A percentile compares a stretch with the other conserved stretches of the same genome.
phyloP scores from a whole-genome alignment of 306 rosid genomes.

The Cucurbita ficifolia region DNA sequence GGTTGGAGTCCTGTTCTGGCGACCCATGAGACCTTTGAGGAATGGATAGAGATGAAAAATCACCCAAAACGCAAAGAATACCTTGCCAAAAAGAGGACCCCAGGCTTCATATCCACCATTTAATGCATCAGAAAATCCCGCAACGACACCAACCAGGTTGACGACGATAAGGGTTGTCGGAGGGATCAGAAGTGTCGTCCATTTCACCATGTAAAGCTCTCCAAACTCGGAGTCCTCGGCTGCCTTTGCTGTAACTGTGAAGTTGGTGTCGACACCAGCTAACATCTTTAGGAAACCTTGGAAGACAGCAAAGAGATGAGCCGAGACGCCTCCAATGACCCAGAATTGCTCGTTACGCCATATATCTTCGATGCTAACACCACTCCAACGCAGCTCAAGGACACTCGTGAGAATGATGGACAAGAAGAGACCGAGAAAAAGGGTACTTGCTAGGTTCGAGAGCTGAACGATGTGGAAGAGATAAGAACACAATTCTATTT shows the following conservation, averaged over 20 bases:
- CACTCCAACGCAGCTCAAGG: slow-evolving; percentile 87
- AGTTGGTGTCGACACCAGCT: slow-evolving; percentile 88
- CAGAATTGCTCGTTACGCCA: slow-evolving; percentile 98
- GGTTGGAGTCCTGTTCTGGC: slow-evolving; percentile 90
- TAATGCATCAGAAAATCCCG: slow-evolving; percentile 92
- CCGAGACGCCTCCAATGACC: slow-evolving; percentile 97
- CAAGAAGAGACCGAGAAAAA: slow-evolving; percentile 86
- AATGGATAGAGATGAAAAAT: slow-evolving; percentile 88
- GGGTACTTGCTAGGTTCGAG: slow-evolving; percentile 73
- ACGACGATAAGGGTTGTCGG: slow-evolving; percentile 74
- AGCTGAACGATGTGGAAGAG: slow-evolving; percentile 37
- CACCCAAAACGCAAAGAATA: slow-evolving; percentile 92
- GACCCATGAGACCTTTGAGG: slow-evolving; percentile 98
- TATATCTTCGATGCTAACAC: slow-evolving; percentile 63
- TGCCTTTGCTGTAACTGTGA: slow-evolving; percentile 83
- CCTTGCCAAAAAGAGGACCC: slow-evolving; percentile 94
- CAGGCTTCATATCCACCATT: slow-evolving; percentile 86
- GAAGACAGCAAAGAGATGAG: slow-evolving; percentile 89
- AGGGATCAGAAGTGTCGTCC: slow-evolving; percentile 91
- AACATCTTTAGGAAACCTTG: slow-evolving; percentile 87
- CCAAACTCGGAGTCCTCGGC: slow-evolving; percentile 78
- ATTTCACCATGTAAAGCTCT: slow-evolving; percentile 73
- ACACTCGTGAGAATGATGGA: slow-evolving; percentile 72
- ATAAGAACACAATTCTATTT: neutral
- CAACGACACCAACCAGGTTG: slow-evolving; percentile 86